Conservation (phyloP, 495 filamentous ascomycete species). For the Penicillium angulare region DNA sequence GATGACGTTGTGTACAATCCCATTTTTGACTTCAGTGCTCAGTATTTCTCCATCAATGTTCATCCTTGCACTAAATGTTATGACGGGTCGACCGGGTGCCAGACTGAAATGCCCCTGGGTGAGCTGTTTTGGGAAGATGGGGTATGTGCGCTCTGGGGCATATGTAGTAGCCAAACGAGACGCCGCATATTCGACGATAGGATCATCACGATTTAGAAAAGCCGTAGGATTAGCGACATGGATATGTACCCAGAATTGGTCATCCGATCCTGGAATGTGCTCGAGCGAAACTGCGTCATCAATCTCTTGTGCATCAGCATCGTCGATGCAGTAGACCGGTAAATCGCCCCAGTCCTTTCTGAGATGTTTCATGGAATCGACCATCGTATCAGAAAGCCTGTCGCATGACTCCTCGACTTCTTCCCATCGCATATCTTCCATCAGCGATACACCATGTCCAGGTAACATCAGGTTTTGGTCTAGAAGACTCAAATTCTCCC, state of each 20-base stretch:
- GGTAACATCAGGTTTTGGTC: constrained; percentile 63
- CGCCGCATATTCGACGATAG: constrained; percentile 63
- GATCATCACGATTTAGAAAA: constrained; percentile 59
- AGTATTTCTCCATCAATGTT: constrained; percentile 63
- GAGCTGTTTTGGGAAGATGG: constrained; percentile 67
- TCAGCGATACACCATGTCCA: constrained; percentile 38
- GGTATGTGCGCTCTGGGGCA: constrained; percentile 64
- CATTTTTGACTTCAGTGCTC: constrained; percentile 69
- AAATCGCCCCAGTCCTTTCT: constrained; percentile 70
- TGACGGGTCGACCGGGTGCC: constrained; percentile 58
- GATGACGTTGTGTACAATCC: constrained; percentile 67
- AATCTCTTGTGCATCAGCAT: constrained; percentile 66
- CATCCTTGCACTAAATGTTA: constrained; percentile 82
- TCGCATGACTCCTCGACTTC: constrained; percentile 27
- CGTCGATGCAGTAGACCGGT: constrained; percentile 83
- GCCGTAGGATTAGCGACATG: constrained; percentile 95
- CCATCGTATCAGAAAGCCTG: constrained; percentile 27
- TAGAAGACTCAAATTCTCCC: constrained; percentile 71
- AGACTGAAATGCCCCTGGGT: constrained; percentile 68
- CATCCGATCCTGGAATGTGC: constrained; percentile 50
- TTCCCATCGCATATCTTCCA: constrained; percentile 33
- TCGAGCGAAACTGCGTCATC: constrained; percentile 90
- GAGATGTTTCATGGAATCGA: constrained; percentile 53
- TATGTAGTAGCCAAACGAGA: constrained; percentile 67
- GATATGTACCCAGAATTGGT: constrained; percentile 75